These are phyloP conservation scores for Amauroascus niger DNA, from an alignment of 2,329 filamentous ascomycete genomes.

Conservation along the genomic window DNA sequence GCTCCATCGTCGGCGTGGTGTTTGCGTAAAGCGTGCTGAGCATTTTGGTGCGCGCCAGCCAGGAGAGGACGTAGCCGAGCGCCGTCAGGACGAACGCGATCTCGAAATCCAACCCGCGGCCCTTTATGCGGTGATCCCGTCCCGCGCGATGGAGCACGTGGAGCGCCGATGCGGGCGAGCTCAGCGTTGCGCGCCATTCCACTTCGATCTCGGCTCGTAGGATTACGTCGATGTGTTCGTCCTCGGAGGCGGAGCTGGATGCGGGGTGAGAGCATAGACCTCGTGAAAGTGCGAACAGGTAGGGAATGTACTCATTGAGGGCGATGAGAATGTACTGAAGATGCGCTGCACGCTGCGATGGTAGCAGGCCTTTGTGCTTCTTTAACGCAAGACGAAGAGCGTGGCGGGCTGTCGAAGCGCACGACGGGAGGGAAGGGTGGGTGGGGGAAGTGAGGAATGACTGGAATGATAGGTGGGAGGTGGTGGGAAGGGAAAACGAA, in stretches of 20 bases:
- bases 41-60: conserved; percentile 62
- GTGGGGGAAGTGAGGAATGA: conserved; percentile 66
- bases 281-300: conserved; percentile 66
- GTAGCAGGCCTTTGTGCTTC: conserved; percentile 74
- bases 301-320: conserved; percentile 70
- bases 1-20: conserved; percentile 53
- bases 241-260: conserved; percentile 5
- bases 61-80: conserved; percentile 62
- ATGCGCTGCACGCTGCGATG: conserved; percentile 58
- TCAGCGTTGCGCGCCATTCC: conserved; percentile 73
- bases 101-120: conserved; percentile 71
- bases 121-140: conserved; percentile 51
- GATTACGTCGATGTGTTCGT: conserved; percentile 58
- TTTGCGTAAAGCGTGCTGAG: conserved; percentile 60
- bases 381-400: conserved; percentile 77
- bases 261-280: conserved; percentile 51
- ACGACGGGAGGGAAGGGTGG: conserved; percentile 79
- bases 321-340: conserved; percentile 60
- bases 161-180: conserved; percentile 32
- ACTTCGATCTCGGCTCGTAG: conserved; percentile 57
- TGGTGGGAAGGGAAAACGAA: conserved; percentile 79
- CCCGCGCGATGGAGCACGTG: conserved; percentile 12
- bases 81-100: conserved; percentile 68
- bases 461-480: conserved; percentile 74
- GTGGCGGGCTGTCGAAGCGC: conserved; percentile 71